A percentile compares a stretch with the other conserved stretches of the same genome.
Conservation (phyloP, 495 filamentous ascomycete genomes). For the Pyrenula massariospora region DNA sequence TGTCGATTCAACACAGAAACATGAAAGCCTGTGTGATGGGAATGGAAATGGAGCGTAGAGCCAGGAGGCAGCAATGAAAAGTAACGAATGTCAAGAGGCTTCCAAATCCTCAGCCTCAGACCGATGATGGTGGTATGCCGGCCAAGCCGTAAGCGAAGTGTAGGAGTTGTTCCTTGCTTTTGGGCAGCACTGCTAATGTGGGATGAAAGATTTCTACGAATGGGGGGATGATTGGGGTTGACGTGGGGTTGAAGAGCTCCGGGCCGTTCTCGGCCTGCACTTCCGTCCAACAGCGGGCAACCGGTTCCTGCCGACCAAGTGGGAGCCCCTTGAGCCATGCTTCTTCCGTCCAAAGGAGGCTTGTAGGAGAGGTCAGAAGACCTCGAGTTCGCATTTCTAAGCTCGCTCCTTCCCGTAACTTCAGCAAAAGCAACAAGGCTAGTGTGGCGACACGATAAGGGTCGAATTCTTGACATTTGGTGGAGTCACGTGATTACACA, state of each 20-base stretch:
- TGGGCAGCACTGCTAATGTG: neutral
- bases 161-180: neutral
- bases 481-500: no score
- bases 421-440: neutral
- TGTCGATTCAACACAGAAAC: neutral
- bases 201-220: neutral
- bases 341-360: no score
- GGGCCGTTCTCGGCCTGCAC: neutral
- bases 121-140: neutral
- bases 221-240: neutral
- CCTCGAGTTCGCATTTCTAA: no score
- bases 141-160: neutral
- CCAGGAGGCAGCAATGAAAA: neutral
- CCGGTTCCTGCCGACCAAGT: neutral
- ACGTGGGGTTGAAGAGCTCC: neutral
- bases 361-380: no score
- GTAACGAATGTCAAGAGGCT: neutral
- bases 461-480: no score
- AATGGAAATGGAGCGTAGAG: neutral
- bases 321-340: neutral
- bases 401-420: no score
- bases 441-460: no score
- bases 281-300: neutral
- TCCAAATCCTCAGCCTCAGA: neutral
- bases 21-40: neutral